Conservation (phyloP, 805 yeast genomes). For the Starmerella vaccinii region DNA sequence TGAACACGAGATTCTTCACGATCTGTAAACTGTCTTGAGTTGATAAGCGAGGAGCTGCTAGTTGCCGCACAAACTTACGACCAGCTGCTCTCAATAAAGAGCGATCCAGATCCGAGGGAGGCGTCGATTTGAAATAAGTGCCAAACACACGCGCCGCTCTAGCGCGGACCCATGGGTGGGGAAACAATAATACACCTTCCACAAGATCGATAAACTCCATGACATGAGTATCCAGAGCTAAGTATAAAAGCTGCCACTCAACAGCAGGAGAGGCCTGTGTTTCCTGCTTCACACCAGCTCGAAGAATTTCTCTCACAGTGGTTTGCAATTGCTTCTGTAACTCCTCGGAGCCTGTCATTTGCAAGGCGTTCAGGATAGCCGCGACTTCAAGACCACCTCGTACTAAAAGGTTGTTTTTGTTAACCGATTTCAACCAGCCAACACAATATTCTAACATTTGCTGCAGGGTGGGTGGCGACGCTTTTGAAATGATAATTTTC, state of each 20-base stretch:
- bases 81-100: conserved; percentile 51
- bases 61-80: conserved; percentile 59
- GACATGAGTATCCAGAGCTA: conserved; percentile 40
- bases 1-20: conserved; percentile 53
- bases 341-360: not conserved
- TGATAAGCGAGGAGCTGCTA: conserved; percentile 66
- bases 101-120: conserved; percentile 34
- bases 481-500: not conserved
- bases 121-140: conserved; percentile 35
- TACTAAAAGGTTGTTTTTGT: conserved; percentile 16
- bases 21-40: conserved; percentile 53
- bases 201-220: conserved; percentile 35
- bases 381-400: conserved; percentile 25
- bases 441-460: conserved; percentile 15
- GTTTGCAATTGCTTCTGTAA: conserved; percentile 2
- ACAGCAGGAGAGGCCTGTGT: conserved; percentile 22
- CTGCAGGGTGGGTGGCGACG: not conserved
- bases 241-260: conserved; percentile 72
- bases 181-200: conserved; percentile 54
- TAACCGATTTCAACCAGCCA: conserved; percentile 19
- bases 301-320: conserved; percentile 5
- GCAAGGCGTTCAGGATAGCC: conserved; percentile 11
- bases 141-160: conserved; percentile 52
- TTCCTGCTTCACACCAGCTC: conserved; percentile 4
- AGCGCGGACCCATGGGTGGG: conserved; percentile 86